Evolutionary conservation across 2,329 filamentous ascomycete species (phyloP).

Genomic region (Fusarium succisae): DNA sequence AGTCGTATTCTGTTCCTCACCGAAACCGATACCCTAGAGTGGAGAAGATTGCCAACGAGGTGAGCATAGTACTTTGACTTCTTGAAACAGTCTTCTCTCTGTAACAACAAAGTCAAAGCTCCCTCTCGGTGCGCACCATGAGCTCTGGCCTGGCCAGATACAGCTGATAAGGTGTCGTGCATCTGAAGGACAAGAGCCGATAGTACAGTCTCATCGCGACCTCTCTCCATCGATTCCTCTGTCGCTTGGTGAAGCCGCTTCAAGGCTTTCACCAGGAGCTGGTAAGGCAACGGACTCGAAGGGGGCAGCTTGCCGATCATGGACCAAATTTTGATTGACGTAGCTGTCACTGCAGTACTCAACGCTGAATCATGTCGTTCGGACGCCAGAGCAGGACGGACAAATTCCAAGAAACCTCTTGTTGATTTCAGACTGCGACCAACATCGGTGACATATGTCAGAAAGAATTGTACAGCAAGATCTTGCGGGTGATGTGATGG

Average conservation of each 20-base stretch:
- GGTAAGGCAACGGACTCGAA: background rate
- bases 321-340: conserved; percentile 6
- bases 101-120: conserved; percentile 7
- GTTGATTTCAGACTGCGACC: conserved; percentile 24
- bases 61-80: background rate
- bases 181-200: conserved; percentile 20
- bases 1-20: background rate
- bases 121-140: conserved; percentile 14
- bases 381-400: background rate
- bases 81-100: background rate
- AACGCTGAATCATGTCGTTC: conserved; percentile 11
- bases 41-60: conserved; percentile 20
- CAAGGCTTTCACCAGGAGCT: background rate
- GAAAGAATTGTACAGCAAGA: conserved; percentile 17
- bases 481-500: background rate
- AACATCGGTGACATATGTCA: conserved; percentile 20
- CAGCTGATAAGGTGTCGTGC: conserved; percentile 19
- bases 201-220: conserved; percentile 3
- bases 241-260: conserved; percentile 1
- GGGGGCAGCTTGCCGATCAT: background rate
- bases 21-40: conserved; percentile 5
- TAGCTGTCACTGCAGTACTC: background rate
- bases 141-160: background rate
- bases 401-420: conserved; percentile 24
- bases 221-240: background rate